phyloP scores from a whole-genome alignment of 192 early-diverging fungal genomes.

The Bifiguratus adelaidae region DNA sequence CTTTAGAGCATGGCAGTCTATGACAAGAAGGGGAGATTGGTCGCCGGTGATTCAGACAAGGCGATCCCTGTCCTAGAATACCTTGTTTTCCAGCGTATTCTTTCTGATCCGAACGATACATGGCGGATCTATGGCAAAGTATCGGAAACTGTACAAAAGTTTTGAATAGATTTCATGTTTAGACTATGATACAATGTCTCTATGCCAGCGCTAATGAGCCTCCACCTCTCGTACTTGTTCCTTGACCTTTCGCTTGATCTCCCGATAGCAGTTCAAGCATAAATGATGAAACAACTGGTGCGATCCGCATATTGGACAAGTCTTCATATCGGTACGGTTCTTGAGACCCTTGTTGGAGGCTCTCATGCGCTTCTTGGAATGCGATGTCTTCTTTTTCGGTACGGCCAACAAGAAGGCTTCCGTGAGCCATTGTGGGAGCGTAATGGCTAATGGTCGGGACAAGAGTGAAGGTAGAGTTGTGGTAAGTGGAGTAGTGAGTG shows the following conservation, averaged over 20 bases:
- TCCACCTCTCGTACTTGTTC: too few relatives aligned
- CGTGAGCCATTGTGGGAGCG: constrained; percentile 32
- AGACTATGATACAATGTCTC: too few relatives aligned
- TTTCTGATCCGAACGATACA: constrained; percentile 42
- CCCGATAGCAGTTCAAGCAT: constrained; percentile 63
- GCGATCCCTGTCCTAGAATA: constrained; percentile 51
- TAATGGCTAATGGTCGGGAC: too few relatives aligned
- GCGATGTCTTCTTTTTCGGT: constrained; percentile 90
- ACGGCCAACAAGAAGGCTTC: constrained; percentile 69
- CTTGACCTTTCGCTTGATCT: constrained; percentile 37
- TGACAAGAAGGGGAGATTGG: constrained; percentile 30
- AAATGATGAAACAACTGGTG: constrained; percentile 66
- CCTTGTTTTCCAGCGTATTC: constrained; percentile 53
- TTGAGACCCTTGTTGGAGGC: constrained; percentile 66
- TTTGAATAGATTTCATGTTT: background rate
- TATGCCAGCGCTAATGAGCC: too few relatives aligned
- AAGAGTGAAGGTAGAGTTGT: too few relatives aligned
- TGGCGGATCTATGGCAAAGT: constrained; percentile 62
- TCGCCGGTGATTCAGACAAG: constrained; percentile 37
- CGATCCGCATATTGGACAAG: constrained; percentile 70
- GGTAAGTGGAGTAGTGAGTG: too few relatives aligned
- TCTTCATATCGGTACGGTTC: constrained; percentile 53
- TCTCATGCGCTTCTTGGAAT: constrained; percentile 82
- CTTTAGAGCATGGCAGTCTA: constrained; percentile 37
- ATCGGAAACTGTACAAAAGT: constrained; percentile 13